Evolutionary conservation across 139 green algal genomes (phyloP).

Genomic region (Chlamydomonas schloesseri): DNA sequence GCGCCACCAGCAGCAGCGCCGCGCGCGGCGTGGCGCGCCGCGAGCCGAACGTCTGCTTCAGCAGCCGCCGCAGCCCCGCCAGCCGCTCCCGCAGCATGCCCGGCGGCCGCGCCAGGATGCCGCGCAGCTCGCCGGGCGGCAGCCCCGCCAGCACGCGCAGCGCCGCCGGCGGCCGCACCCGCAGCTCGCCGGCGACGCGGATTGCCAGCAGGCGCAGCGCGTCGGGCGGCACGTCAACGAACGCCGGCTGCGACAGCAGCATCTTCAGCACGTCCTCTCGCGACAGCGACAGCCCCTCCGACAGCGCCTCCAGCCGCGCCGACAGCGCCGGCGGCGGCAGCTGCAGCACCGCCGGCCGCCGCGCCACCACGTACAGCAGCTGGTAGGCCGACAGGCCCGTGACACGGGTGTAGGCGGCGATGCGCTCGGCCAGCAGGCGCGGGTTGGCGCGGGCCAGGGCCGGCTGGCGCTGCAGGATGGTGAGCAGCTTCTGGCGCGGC

Average conservation of each 20-base stretch:
- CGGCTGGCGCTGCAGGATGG: conserved; percentile 32
- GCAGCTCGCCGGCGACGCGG: conserved; percentile 7
- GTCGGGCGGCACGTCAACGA: conserved; percentile 13
- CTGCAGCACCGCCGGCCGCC: conserved; percentile 6
- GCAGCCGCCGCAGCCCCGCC: neutral
- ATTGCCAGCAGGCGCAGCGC: neutral
- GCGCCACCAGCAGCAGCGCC: conserved; percentile 14
- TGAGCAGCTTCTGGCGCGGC: conserved; percentile 23
- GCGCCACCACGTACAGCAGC: conserved; percentile 34
- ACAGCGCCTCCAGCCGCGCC: neutral
- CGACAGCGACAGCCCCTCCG: neutral
- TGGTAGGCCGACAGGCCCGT: conserved; percentile 3
- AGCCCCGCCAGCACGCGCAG: conserved; percentile 4
- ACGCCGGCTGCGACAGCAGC: conserved; percentile 20
- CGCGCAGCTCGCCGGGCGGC: neutral
- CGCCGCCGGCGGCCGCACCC: neutral
- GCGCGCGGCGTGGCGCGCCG: neutral
- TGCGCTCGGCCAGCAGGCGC: neutral
- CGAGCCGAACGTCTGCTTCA: conserved; percentile 9
- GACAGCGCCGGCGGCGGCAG: neutral
- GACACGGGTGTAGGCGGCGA: conserved; percentile 5
- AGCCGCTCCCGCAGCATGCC: conserved; percentile 15
- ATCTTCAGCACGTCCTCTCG: neutral
- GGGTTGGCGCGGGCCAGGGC: conserved; percentile 8
- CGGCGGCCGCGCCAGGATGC: neutral